These are phyloP conservation scores for Aspergillus wentii DNA, from an alignment of 495 filamentous ascomycete species.

Conservation along the genomic window DNA sequence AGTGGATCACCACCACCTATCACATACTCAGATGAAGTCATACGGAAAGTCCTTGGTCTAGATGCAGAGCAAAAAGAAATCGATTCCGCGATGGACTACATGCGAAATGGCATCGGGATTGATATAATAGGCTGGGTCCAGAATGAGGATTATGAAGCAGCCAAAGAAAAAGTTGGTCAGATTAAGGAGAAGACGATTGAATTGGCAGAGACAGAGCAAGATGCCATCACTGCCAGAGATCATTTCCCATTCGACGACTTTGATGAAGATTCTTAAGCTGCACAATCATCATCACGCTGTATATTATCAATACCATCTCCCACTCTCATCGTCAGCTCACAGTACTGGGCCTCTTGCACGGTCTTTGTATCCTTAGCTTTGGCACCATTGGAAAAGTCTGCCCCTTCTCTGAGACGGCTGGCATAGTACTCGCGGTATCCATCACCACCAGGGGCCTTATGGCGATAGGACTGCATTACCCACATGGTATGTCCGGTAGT, in stretches of 20 bases:
- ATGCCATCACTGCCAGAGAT: slow-evolving; percentile 7
- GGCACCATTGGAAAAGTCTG: no score
- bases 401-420: no score
- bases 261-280: no score
- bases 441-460: no score
- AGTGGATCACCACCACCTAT: slow-evolving; percentile 8
- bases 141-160: slow-evolving; percentile 15
- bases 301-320: no score
- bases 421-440: no score
- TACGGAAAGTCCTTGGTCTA: slow-evolving; percentile 14
- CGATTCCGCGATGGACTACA: slow-evolving; percentile 17
- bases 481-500: no score
- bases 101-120: slow-evolving; percentile 12
- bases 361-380: no score
- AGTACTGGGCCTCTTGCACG: no score
- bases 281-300: no score
- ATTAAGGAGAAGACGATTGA: slow-evolving; percentile 19
- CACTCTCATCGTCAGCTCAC: no score
- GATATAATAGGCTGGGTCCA: slow-evolving; percentile 20
- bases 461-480: no score
- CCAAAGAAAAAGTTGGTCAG: slow-evolving; percentile 8
- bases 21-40: slow-evolving; percentile 8
- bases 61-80: slow-evolving; percentile 17
- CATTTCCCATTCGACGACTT: slow-evolving; percentile 27
- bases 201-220: slow-evolving; percentile 11